phyloP scores from a whole-genome alignment of 352 stramenopile genomes.

The Discostella stelligera region DNA sequence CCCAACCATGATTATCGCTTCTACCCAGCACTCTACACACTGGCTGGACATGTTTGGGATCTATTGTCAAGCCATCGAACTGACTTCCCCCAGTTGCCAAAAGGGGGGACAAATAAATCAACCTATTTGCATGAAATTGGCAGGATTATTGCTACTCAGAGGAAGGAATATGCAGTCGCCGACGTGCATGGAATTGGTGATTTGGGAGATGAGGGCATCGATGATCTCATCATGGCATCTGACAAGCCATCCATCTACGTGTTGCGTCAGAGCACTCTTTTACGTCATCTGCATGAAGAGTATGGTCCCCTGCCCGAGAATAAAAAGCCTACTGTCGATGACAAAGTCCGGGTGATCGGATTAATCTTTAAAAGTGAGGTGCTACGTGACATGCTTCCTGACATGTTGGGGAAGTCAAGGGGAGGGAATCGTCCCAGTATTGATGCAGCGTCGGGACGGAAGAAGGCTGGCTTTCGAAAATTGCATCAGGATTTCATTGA shows the following conservation, averaged over 20 bases:
- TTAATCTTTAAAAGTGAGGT: background rate
- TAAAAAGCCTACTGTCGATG: background rate
- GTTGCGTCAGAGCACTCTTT: background rate
- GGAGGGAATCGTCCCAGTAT: background rate
- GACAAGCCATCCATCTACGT: background rate
- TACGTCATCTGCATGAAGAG: background rate
- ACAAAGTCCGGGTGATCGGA: background rate
- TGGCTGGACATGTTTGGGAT: too few species aligned
- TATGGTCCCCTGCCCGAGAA: background rate
- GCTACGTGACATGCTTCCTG: background rate
- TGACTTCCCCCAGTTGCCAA: too few species aligned
- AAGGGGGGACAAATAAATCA: constrained; percentile 3
- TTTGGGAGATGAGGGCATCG: background rate
- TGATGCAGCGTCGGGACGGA: background rate
- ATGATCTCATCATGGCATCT: background rate
- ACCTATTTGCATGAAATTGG: constrained; percentile 3
- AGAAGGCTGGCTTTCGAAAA: background rate
- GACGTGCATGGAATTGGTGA: background rate
- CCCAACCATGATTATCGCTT: too few species aligned
- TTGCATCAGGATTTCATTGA: background rate
- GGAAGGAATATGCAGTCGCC: background rate
- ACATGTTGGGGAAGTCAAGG: constrained; percentile 1
- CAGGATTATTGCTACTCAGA: background rate
- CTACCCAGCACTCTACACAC: too few species aligned
- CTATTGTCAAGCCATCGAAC: too few species aligned